Conservation (phyloP, 169 alveolate genomes). For the Plasmodium blacklocki region DNA sequence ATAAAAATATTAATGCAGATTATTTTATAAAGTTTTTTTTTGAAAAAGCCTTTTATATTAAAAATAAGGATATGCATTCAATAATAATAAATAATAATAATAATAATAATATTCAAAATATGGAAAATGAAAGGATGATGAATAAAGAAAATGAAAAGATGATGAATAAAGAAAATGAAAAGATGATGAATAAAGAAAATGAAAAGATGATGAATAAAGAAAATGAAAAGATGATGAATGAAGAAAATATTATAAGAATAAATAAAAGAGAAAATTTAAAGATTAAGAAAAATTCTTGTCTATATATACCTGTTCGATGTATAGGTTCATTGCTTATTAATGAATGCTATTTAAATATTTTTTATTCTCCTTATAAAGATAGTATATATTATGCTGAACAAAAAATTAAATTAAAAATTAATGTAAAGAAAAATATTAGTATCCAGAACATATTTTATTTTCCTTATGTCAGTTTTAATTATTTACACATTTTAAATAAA, state of each 20-base stretch:
- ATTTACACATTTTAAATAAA: background rate
- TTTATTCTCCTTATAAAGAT: conserved; percentile 25
- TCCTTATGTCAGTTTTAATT: conserved; percentile 59
- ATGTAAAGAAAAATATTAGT: conserved; percentile 26
- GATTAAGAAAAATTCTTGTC: conserved; percentile 11
- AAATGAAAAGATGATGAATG: background rate
- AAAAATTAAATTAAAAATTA: conserved; percentile 31
- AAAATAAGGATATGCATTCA: background rate
- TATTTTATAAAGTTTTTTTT: conserved; percentile 56
- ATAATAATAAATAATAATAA: no score
- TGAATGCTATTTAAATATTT: conserved; percentile 32
- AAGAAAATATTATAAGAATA: background rate
- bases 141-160: background rate
- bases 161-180: no score
- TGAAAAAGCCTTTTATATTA: conserved; percentile 48
- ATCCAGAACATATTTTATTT: conserved; percentile 39
- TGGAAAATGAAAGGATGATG: no score
- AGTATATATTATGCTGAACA: conserved; percentile 33
- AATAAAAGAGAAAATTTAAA: conserved; percentile 8
- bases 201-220: background rate
- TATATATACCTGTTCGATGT: conserved; percentile 66
- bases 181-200: no score
- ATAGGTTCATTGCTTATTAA: conserved; percentile 55
- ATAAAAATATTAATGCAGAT: conserved; percentile 4
- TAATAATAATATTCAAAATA: no score